Evolutionary conservation across 371 early-diverging fungal species (phyloP), one percentile per base, ranked within the genome.

Genomic region (Zychaea mexicana): DNA sequence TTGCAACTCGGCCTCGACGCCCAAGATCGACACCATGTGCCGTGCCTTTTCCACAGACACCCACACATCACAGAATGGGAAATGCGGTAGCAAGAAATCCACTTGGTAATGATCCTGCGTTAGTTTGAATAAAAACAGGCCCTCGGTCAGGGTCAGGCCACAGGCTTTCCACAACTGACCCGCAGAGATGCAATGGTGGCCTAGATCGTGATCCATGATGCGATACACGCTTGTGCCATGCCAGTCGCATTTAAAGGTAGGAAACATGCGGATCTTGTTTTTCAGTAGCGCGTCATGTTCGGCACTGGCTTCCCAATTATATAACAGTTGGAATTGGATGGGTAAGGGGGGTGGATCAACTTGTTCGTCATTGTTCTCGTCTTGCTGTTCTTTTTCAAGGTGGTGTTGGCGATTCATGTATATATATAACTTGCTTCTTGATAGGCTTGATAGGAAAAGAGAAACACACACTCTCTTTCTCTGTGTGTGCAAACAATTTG

Each of bases 61-160:
- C 81, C 81, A 81, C 7, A 81, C 54, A 60, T 81, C 81, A 27
- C 75, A 70, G 52, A 68, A 81, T 2, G 81, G 81, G 55, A 81
- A 81, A 15, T 65, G 60, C 8, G 73, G 52, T 21, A 69, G 52
- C 26, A 72, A n/a, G 52, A 81, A 81, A 56, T 81, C 81, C 7
- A 76, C 70, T 38, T 76, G 67, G 42, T 76, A 81, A 30, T 78
- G 74, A 8, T 62, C 13, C 19, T 39, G 24, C 33, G 66, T 64
- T 22, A 78, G 59, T 21, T 78, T 66, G 46, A 81, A 81, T 2
- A 81, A 52, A 31, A 78, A 72, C 2, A 81, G 70, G 0, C 81
- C 81, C 49, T 81, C 81, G 0, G 73, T 81, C 9, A 78, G 7
- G 0, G 81, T 78, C 19, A 81, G 52, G 0, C 78, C 81, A 52